Evolutionary conservation across 495 filamentous ascomycete genomes (phyloP).

Genomic region (Podospora anserina): DNA sequence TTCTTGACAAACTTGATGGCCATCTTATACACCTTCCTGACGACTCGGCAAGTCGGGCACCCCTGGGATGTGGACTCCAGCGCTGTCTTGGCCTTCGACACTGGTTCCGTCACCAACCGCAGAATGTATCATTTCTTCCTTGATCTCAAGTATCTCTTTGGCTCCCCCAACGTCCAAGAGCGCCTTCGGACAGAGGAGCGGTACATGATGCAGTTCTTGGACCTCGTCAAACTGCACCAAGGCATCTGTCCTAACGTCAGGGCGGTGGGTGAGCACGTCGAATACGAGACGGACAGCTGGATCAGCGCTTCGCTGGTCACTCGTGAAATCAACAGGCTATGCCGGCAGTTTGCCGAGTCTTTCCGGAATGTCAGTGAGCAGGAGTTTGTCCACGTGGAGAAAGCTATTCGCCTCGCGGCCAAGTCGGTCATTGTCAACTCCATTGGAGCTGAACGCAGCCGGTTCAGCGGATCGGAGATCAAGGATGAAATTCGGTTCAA

Average conservation of each 20-base stretch:
- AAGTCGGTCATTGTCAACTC: slow-evolving; percentile 80
- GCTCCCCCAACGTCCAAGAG: slow-evolving; percentile 80
- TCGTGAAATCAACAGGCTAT: slow-evolving; percentile 87
- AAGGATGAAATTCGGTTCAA: slow-evolving; percentile 82
- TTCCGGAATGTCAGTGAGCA: slow-evolving; percentile 66
- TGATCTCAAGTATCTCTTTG: slow-evolving; percentile 85
- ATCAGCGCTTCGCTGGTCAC: slow-evolving; percentile 93
- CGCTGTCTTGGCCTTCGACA: slow-evolving; percentile 85
- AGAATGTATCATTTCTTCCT: slow-evolving; percentile 96
- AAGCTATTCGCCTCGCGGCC: slow-evolving; percentile 73
- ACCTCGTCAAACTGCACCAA: slow-evolving; percentile 91
- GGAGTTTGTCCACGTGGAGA: slow-evolving; percentile 58
- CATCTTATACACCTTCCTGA: slow-evolving; percentile 95
- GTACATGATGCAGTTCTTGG: slow-evolving; percentile 90
- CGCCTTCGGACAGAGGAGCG: slow-evolving; percentile 75
- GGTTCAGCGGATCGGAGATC: slow-evolving; percentile 85
- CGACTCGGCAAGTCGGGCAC: slow-evolving; percentile 89
- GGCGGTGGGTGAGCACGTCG: slow-evolving; percentile 90
- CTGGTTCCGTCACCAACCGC: slow-evolving; percentile 87
- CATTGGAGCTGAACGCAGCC: slow-evolving; percentile 77
- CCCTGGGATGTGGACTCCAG: slow-evolving; percentile 79
- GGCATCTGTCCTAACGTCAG: slow-evolving; percentile 93
- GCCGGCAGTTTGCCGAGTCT: slow-evolving; percentile 80
- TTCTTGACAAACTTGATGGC: slow-evolving; percentile 93
- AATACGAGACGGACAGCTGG: slow-evolving; percentile 98